Evolutionary conservation across 2,329 filamentous ascomycete species (phyloP), one percentile per base, ranked within the genome.

Genomic region (Verticillium longisporum): DNA sequence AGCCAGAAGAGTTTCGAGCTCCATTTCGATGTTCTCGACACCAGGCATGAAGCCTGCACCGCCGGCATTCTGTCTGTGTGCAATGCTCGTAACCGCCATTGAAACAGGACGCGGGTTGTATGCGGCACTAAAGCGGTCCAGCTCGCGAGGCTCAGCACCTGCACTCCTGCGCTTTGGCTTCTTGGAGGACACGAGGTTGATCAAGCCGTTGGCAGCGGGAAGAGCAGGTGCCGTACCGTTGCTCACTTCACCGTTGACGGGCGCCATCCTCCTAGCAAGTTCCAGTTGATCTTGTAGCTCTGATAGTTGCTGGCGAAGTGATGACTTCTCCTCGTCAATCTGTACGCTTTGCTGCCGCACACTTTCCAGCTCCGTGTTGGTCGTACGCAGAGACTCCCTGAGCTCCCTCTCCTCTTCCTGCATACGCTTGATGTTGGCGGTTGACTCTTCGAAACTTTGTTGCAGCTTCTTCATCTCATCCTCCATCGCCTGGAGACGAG

Each of bases 31-130:
- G 70, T 91, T 96, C 73, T 99, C 95, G 62, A 90, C 81, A 62
- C 89, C 87, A 60, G 92, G 89, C 63, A 89, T 86, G 72, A 95
- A 95, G 4, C 89, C 89, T 45, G 89, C 87, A 60, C 88, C 89
- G 59, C 88, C 89, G 58, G 91, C 73, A 68, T 86, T 88, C 71
- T 91, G 89, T 61, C 88, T 86, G 72, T 88, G 85, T 60, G 80
- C 84, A 58, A 85, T 80, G 68, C 83, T 80, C 56, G 86, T 85
- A 67, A 96, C 85, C 59, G 94, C 94, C 94, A 99, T 97, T 5
- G 95, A 99, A 37, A 97, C 91, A 31, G 95, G 95, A 31, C 95
- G 87, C 64, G 95, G 95, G 77, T 95, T 97, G 82, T 95, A 99
- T 10, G 92, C 88, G 62, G 84, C 89, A 74, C 92, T 97, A 81